Percentiles rank a stretch among this genome's conserved stretches.
Conservation (phyloP, 148 eudicot species). For the Dianthus caryophyllus region DNA sequence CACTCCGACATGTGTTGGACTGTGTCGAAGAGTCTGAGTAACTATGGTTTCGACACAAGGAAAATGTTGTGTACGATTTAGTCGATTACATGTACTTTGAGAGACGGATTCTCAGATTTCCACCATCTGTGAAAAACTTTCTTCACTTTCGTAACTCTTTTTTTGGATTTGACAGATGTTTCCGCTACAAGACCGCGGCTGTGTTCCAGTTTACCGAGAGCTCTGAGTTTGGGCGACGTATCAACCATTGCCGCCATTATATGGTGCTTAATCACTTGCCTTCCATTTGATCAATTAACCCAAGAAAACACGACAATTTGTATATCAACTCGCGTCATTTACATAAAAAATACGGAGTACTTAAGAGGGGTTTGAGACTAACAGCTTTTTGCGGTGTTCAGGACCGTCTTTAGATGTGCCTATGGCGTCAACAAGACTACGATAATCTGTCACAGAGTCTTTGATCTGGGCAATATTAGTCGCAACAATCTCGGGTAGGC, state of each 20-base stretch:
- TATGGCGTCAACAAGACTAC: slow-evolving; percentile 42
- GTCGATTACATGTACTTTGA: slow-evolving; percentile 33
- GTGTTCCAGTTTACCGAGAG: slow-evolving; percentile 39
- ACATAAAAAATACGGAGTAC: no score
- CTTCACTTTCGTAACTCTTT: slow-evolving; percentile 9
- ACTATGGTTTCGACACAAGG: neutral
- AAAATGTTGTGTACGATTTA: no score
- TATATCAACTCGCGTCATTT: neutral
- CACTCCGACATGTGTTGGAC: no score
- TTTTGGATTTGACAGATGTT: slow-evolving; percentile 10
- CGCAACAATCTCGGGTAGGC: slow-evolving; percentile 42
- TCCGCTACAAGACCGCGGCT: neutral
- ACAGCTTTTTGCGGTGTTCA: slow-evolving; percentile 55
- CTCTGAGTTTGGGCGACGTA: slow-evolving; percentile 52
- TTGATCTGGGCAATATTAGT: slow-evolving; percentile 53
- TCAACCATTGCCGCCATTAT: slow-evolving; percentile 44
- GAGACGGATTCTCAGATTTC: neutral
- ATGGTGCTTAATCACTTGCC: slow-evolving; percentile 41
- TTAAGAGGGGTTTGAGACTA: no score
- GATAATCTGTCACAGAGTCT: slow-evolving; percentile 36
- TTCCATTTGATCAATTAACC: slow-evolving; percentile 13
- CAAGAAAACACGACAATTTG: neutral
- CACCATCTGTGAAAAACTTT: slow-evolving; percentile 6
- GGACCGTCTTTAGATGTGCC: slow-evolving; percentile 54
- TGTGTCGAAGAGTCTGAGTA: no score